Percentiles rank a stretch among this genome's conserved stretches.
phyloP scores from a whole-genome alignment of 23 red algal genomes.

The Gracilaria gracilis region DNA sequence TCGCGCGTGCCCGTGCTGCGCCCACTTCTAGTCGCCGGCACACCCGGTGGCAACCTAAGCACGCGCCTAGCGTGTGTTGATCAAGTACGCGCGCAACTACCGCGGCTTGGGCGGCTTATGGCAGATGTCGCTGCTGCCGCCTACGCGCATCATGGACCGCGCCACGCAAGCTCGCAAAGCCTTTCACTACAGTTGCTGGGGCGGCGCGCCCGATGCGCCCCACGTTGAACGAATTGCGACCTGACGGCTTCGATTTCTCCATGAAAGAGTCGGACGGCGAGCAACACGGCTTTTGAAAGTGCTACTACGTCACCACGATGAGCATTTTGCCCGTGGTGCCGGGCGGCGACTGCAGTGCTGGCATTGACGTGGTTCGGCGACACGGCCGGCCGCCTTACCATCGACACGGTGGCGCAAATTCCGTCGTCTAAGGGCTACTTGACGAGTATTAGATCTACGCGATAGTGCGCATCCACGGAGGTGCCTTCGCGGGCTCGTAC shows the following conservation, averaged over 20 bases:
- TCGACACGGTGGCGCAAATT: no score
- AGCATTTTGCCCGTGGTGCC: conserved; percentile 55
- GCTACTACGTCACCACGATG: conserved; percentile 35
- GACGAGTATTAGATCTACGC: conserved; percentile 50
- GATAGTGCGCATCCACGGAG: conserved; percentile 43
- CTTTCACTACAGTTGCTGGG: conserved; percentile 81
- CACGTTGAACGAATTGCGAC: background rate
- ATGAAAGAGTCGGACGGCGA: conserved; percentile 28
- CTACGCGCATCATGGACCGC: conserved; percentile 25
- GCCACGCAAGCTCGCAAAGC: conserved; percentile 38
- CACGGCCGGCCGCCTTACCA: conserved; percentile 9
- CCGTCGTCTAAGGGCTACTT: conserved; percentile 18
- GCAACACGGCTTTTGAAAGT: conserved; percentile 24
- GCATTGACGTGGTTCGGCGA: conserved; percentile 57
- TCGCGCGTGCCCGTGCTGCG: background rate
- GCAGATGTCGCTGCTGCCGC: conserved; percentile 45
- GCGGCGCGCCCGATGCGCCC: conserved; percentile 29
- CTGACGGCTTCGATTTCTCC: conserved; percentile 26
- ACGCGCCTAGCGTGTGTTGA: conserved; percentile 18
- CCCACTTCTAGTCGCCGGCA: conserved; percentile 30
- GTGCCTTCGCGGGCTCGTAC: background rate
- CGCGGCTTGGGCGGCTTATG: conserved; percentile 64
- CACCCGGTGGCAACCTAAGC: conserved; percentile 31
- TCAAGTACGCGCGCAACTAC: conserved; percentile 67
- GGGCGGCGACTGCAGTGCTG: conserved; percentile 59